These are phyloP conservation scores for Plasmodiophora brassicae DNA, from an alignment of 208 protist species.

Conservation along the genomic window DNA sequence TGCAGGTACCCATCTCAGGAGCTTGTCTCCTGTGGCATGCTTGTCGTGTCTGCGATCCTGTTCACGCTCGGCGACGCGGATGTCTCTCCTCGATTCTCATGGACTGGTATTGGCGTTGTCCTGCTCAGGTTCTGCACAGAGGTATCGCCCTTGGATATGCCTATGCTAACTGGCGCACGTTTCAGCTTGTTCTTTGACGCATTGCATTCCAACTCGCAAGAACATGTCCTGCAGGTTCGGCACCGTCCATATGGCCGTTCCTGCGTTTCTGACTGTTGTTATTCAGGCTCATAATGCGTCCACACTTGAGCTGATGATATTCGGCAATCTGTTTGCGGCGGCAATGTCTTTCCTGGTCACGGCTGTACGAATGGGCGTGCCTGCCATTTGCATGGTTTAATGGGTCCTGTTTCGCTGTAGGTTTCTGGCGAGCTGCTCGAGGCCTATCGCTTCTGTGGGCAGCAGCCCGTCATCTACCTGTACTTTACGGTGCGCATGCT, in stretches of 20 bases:
- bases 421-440: background rate
- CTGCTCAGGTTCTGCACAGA: background rate
- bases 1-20: background rate
- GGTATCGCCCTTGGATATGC: background rate
- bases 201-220: slow-evolving; percentile 36
- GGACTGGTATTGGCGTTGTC: slow-evolving; percentile 11
- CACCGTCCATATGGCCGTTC: background rate
- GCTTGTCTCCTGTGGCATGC: background rate
- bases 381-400: background rate
- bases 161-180: background rate
- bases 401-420: background rate
- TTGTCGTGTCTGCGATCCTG: slow-evolving; percentile 18
- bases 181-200: slow-evolving; percentile 27
- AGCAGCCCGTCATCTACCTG: background rate
- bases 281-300: slow-evolving; percentile 5
- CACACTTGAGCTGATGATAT: slow-evolving; percentile 16
- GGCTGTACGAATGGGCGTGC: background rate
- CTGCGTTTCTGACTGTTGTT: background rate
- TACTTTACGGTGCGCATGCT: slow-evolving; percentile 20
- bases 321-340: background rate
- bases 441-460: background rate
- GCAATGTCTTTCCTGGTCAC: background rate
- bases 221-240: slow-evolving; percentile 21
- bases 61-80: slow-evolving; percentile 30
- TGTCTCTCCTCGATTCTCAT: slow-evolving; percentile 20